Conservation (phyloP, 1,139 yeast species). For the Yamadazyma pseudoaaseri region DNA sequence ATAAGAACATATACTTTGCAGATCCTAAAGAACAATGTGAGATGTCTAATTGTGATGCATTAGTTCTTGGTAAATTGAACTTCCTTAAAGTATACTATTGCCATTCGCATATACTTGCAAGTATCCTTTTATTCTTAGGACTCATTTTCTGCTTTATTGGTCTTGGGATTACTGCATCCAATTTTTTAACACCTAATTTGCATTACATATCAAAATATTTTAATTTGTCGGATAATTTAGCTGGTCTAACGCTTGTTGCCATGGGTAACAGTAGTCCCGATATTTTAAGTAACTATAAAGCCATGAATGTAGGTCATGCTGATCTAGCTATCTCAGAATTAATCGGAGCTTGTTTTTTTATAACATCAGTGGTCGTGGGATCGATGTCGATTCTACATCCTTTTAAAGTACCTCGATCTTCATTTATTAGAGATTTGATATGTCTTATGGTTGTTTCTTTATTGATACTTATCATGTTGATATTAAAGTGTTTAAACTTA, state of each 20-base stretch:
- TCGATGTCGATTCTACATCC: slow-evolving; percentile 69
- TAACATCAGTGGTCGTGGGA: slow-evolving; percentile 75
- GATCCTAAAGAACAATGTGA: slow-evolving; percentile 36
- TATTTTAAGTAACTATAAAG: slow-evolving; percentile 78
- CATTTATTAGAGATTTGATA: slow-evolving; percentile 54
- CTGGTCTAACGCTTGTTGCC: slow-evolving; percentile 86
- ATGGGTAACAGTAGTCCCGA: slow-evolving; percentile 95
- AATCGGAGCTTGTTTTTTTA: slow-evolving; percentile 80
- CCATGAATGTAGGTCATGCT: slow-evolving; percentile 66
- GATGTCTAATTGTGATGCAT: slow-evolving; percentile 35
- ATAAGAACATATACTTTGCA: slow-evolving; percentile 1
- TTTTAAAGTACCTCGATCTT: slow-evolving; percentile 50
- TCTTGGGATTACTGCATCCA: slow-evolving; percentile 74
- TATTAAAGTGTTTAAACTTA: slow-evolving; percentile 44
- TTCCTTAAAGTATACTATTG: slow-evolving; percentile 31
- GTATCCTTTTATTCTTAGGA: slow-evolving; percentile 15
- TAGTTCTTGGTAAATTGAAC: slow-evolving; percentile 36
- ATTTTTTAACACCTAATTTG: slow-evolving; percentile 72
- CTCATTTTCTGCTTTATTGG: slow-evolving; percentile 51
- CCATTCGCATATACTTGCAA: slow-evolving; percentile 14
- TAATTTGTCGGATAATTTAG: slow-evolving; percentile 70
- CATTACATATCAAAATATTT: slow-evolving; percentile 58
- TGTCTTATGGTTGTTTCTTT: slow-evolving; percentile 51
- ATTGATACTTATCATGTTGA: slow-evolving; percentile 39
- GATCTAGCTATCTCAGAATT: slow-evolving; percentile 86